These are phyloP conservation scores for Xylariaceae sp. DNA, from an alignment of 2,329 filamentous ascomycete genomes.

Conservation along the genomic window DNA sequence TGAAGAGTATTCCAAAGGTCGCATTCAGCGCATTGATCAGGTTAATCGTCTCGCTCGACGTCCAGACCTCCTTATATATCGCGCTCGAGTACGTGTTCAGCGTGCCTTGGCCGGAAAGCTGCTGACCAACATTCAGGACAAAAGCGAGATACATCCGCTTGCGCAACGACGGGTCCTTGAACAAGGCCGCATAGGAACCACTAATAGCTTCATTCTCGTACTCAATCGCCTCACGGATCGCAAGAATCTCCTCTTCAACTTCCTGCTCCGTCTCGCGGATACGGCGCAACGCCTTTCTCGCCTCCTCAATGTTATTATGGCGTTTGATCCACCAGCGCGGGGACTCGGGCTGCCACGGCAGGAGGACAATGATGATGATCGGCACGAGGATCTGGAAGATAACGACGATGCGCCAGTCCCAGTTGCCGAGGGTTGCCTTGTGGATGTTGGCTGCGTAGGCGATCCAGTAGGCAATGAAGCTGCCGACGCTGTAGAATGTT, in stretches of 20 bases:
- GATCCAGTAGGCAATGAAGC: constrained; percentile 61
- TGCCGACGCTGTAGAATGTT: constrained; percentile 60
- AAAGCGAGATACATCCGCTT: constrained; percentile 62
- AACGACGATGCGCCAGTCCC: constrained; percentile 69
- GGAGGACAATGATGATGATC: constrained; percentile 52
- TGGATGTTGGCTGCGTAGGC: constrained; percentile 58
- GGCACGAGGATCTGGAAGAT: constrained; percentile 69
- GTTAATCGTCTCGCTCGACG: constrained; percentile 52
- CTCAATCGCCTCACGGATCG: constrained; percentile 63
- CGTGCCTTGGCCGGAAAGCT: constrained; percentile 67
- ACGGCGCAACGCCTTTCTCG: constrained; percentile 49
- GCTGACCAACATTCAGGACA: constrained; percentile 64
- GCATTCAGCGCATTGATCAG: constrained; percentile 71
- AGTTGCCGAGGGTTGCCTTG: constrained; percentile 53
- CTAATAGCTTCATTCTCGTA: constrained; percentile 67
- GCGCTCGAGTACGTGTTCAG: constrained; percentile 69
- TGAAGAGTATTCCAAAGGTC: constrained; percentile 68
- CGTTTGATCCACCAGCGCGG: constrained; percentile 65
- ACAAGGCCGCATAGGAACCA: constrained; percentile 57
- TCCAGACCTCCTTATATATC: constrained; percentile 68
- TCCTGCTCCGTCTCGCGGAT: constrained; percentile 61
- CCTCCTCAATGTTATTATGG: constrained; percentile 54
- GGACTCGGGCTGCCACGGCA: constrained; percentile 63
- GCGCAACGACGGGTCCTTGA: constrained; percentile 63
- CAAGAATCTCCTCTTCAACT: constrained; percentile 60